Base-by-base conservation (phyloP, 805 yeast genomes). In the Lipomyces lipofer region DNA sequence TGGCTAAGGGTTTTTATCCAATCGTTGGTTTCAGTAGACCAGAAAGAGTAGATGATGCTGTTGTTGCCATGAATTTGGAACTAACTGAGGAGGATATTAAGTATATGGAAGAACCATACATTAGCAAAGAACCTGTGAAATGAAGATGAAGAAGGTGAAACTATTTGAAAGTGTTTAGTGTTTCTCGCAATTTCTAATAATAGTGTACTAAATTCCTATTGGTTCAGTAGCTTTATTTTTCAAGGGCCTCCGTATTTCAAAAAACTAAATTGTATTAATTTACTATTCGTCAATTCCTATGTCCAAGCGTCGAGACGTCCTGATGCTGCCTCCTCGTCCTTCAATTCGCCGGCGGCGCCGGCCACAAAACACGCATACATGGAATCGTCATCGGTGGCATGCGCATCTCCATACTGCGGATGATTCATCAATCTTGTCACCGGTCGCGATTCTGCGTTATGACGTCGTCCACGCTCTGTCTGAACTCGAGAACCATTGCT, bases 41-140 rank as follows among this genome's bases (percentile, higher is more conserved):
- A 17, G 73, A 73, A 63, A 73, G 86, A 57, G 72, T 83, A n/a
- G 79, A 78, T 22, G 85, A 81, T 52, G 78, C 78, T 1, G 35
- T 80, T 22, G 67, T 52, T 4, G 80, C 83, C 2, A 47, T 75
- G 15, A 63, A 67, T 15, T 62, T 80, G 25, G 60, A 69, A 47
- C 66, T 82, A 33, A 66, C 75, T 4, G 70, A 58, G 27, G 69
- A 64, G 38, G 71, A 68, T 42, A 49, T 67, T 45, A 54, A 58
- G 51, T 67, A 60, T 42, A 53, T 68, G 17, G 71, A 69, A 44
- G 72, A 67, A 47, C 64, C 66, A 9, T 68, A 68, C 13, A 17
- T 32, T 4, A 32, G 36, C 36, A 32, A 32, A 10, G 36, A 32
- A 32, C 36, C 36, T 32, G 36, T 32, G 13, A 32, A 32, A 32